Base-by-base conservation (phyloP, 208 protist genomes). In the Acanthamoeba sp. region DNA sequence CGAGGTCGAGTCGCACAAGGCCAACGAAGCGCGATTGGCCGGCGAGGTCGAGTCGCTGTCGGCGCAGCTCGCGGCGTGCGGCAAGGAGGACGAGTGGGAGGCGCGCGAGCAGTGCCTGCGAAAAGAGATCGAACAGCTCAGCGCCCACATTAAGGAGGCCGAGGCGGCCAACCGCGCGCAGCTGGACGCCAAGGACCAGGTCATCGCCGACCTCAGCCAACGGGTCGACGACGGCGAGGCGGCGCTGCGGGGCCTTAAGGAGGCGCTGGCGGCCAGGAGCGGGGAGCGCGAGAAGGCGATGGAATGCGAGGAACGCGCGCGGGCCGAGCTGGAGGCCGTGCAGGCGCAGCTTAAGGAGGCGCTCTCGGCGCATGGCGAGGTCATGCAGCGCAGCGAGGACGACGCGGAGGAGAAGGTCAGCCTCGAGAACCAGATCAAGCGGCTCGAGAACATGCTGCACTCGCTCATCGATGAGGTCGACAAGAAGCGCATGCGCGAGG, bases 381-480 rank as follows among this genome's bases (percentile, higher is more conserved):
- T 2, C 62, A 36, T 5, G 4, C 14, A 36, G 34, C 29, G 29
- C n/a, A 20, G 42, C n/a, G 50, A 59, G 18, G 78, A 87, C 1
- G 29, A 50, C 27, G 78, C 16, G 27, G 78, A 87, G 29, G 78
- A 87, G 50, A 22, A 34, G n/a, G 20, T 7, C 7, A 7, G 34
- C 40, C 78, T 50, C 50, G 78, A 87, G 78, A 24, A 42, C 18
- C 36, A 87, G 78, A 87, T 50, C 45, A 50, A 87, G 78, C 20
- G 50, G 42, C 78, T 50, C 78, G 78, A 87, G 78, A n/a, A 59
- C 27, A 87, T 62, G 78, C 40, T 50, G 78, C 36, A 59, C 29
- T 62, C 40, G 78, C 78, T 87, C 50, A 62, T 50, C 42, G 50
- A 38, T 1, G 50, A 59, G 29, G 50, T 50, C 24, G 40, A 59